Conservation (phyloP, 768 basidiomycete genomes). For the Crucibulum laeve region DNA sequence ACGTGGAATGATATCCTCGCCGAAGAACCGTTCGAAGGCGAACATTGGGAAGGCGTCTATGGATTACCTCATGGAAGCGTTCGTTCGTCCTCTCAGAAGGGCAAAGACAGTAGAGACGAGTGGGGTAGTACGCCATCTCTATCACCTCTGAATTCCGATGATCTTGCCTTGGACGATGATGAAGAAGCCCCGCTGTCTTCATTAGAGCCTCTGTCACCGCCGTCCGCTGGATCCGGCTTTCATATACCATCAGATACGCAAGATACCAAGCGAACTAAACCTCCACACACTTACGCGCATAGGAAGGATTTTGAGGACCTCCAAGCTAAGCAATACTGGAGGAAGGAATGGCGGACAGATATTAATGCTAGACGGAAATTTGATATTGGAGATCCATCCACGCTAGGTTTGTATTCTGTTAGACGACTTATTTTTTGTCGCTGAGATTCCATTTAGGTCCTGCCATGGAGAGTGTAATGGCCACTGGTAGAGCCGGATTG, state of each 20-base stretch:
- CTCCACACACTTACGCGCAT: constrained; percentile 36
- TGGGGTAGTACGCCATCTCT: constrained; percentile 64
- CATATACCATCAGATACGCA: not conserved
- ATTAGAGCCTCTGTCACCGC: not conserved
- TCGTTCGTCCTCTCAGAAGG: constrained; percentile 18
- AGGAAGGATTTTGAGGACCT: constrained; percentile 60
- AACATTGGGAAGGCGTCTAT: constrained; percentile 80
- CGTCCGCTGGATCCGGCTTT: not conserved
- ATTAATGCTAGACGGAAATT: constrained; percentile 40
- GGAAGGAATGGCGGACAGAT: constrained; percentile 55
- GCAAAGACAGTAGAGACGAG: constrained; percentile 40
- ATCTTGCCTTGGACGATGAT: constrained; percentile 40
- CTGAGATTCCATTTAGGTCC: constrained; percentile 34
- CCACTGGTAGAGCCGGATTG: constrained; percentile 24
- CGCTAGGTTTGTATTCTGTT: constrained; percentile 45
- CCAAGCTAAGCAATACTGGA: constrained; percentile 70
- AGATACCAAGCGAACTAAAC: constrained; percentile 5
- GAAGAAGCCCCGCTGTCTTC: constrained; percentile 28
- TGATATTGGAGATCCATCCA: constrained; percentile 66
- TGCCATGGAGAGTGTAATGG: constrained; percentile 30
- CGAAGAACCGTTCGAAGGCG: constrained; percentile 81
- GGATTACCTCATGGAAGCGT: constrained; percentile 43
- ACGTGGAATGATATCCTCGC: constrained; percentile 79
- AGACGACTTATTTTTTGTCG: not conserved
- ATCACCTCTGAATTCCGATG: constrained; percentile 59